phyloP scores from a whole-genome alignment of 129 eudicot genomes.

The Lactuca sativa region DNA sequence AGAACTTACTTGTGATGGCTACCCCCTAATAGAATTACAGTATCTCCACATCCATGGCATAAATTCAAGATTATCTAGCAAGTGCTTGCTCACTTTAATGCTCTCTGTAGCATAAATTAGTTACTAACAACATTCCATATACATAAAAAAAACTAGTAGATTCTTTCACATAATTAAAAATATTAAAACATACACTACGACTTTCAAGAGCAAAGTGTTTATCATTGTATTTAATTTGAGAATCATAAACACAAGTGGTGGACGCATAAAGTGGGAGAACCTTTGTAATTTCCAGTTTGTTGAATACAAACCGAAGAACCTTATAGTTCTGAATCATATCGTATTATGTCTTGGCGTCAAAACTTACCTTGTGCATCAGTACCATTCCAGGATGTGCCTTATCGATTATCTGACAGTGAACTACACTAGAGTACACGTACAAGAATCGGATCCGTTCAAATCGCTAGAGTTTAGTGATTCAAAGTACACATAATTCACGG shows the following conservation, averaged over 20 bases:
- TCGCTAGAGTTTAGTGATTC: background rate
- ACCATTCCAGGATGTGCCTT: slow-evolving; percentile 86
- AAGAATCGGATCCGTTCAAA: slow-evolving; percentile 23
- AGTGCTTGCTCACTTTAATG: slow-evolving; percentile 87
- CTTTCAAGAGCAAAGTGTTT: no score
- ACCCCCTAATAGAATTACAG: slow-evolving; percentile 76
- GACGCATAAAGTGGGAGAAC: slow-evolving; percentile 25
- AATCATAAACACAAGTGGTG: background rate
- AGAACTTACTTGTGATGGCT: slow-evolving; percentile 51
- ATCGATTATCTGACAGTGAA: slow-evolving; percentile 94
- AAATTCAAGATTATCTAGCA: slow-evolving; percentile 84
- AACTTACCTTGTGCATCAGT: slow-evolving; percentile 96
- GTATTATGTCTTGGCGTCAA: slow-evolving; percentile 87
- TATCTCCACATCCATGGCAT: slow-evolving; percentile 98
- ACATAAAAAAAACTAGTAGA: background rate
- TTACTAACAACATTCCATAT: background rate
- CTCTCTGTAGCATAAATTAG: slow-evolving; percentile 41
- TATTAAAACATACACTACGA: no score
- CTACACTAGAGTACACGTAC: slow-evolving; percentile 91
- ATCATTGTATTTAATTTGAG: background rate
- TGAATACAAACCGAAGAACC: slow-evolving; percentile 91
- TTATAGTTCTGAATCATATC: slow-evolving; percentile 96
- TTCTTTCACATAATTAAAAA: background rate
- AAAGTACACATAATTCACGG: background rate
- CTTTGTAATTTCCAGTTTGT: slow-evolving; percentile 81